phyloP scores from a whole-genome alignment of 2,329 filamentous ascomycete species.

The Spiromastix sp. region DNA sequence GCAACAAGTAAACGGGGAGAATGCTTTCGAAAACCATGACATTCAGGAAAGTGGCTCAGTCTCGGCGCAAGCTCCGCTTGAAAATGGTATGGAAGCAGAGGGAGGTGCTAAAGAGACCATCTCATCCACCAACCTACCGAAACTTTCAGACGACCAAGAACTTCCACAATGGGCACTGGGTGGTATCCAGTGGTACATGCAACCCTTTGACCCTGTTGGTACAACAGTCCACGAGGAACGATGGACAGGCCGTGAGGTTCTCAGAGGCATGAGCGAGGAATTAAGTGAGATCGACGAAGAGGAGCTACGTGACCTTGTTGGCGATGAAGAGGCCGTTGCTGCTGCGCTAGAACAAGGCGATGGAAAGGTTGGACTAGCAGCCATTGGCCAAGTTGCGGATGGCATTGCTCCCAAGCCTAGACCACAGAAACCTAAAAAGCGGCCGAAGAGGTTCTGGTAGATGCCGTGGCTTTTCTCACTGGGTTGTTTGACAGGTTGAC shows the following conservation, averaged over 20 bases:
- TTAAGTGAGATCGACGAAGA: conserved; percentile 89
- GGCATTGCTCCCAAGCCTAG: conserved; percentile 11
- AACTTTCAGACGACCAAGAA: conserved; percentile 21
- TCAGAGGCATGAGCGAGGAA: conserved; percentile 68
- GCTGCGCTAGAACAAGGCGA: conserved; percentile 5
- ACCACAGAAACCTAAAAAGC: conserved; percentile 21
- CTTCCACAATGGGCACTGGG: conserved; percentile 53
- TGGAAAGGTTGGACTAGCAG: neutral
- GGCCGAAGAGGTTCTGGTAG: conserved; percentile 22
- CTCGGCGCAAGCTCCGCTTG: neutral
- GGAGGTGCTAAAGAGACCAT: conserved; percentile 14
- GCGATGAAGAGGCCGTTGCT: conserved; percentile 38
- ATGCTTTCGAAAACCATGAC: neutral
- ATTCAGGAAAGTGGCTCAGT: neutral
- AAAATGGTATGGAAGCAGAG: conserved; percentile 8
- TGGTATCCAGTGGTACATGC: conserved; percentile 80
- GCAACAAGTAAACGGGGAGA: conserved; percentile 1
- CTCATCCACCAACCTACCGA: conserved; percentile 17
- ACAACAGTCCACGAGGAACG: conserved; percentile 70
- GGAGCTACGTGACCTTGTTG: conserved; percentile 60
- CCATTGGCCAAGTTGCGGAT: neutral
- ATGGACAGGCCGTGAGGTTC: conserved; percentile 62
- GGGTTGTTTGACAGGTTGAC: neutral
- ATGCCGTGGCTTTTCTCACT: conserved; percentile 1
- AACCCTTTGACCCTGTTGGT: conserved; percentile 66